phyloP scores from a whole-genome alignment of 164 flowering plant species.

The Malania oleifera region DNA sequence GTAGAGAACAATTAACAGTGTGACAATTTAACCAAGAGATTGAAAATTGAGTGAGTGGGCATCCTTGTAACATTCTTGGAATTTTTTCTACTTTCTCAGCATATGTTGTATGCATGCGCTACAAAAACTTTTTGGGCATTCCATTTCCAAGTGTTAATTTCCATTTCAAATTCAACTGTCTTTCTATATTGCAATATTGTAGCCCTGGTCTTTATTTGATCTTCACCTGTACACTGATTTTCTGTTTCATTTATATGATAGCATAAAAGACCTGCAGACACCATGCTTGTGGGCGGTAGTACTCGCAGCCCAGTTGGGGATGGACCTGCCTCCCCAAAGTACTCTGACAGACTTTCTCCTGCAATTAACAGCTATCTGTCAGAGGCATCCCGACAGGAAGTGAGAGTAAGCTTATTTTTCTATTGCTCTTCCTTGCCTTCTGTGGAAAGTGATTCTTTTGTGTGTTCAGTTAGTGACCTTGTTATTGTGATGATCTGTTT shows the following conservation, averaged over 20 bases:
- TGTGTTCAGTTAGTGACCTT: neutral
- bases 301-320: constrained; percentile 82
- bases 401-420: constrained; percentile 48
- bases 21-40: too few relatives aligned
- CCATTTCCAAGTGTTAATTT: neutral
- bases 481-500: neutral
- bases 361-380: constrained; percentile 85
- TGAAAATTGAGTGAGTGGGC: too few relatives aligned
- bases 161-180: neutral
- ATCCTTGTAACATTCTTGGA: too few relatives aligned
- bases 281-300: constrained; percentile 77
- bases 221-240: neutral
- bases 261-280: constrained; percentile 83
- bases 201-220: neutral
- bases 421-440: neutral
- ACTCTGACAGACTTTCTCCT: constrained; percentile 95
- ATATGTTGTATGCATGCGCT: too few relatives aligned
- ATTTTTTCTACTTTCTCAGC: too few relatives aligned
- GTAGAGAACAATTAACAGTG: too few relatives aligned
- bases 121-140: too few relatives aligned
- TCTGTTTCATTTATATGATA: constrained; percentile 32
- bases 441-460: neutral
- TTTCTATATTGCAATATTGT: neutral
- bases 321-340: constrained; percentile 75
- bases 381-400: constrained; percentile 97